Evolutionary conservation across 495 filamentous ascomycete genomes (phyloP), one percentile per base, ranked within the genome.

Genomic region (Xylaria cubensis): DNA sequence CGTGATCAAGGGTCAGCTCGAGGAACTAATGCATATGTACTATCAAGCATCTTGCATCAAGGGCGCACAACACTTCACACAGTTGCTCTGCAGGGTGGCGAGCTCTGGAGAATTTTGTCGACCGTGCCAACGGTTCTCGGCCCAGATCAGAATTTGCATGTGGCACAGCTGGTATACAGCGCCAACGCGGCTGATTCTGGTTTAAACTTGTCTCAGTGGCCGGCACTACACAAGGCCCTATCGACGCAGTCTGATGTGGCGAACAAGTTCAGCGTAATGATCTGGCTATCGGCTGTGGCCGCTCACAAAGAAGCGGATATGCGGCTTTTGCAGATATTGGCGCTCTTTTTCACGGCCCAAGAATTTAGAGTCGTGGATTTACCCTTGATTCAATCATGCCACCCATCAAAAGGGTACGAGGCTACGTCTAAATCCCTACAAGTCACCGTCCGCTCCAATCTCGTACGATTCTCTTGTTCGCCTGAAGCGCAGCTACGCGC

Each of bases 241-340:
- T 75, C 71, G 8, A 74, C 69, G 0, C 53, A 26, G 26, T 29
- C 19, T 5, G 53, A 8, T 10, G 56, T 69, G 13, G 39, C 70
- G 10, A 70, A 82, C 67, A 83, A 74, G 68, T 85, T 80, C 71
- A 74, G 76, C 34, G 36, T 86, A 3, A 85, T 88, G 82, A 81
- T 87, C 9, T 83, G 81, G 76, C 77, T 89, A 10, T 70, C 67
- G 32, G 53, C 67, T 19, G 19, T 88, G 64, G 77, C 83, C 34
- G 36, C 83, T 74, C 64, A 74, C 75, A 0, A 64, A 75, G 17
- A 69, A 73, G 17, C 63, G 4, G 65, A 86, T 13, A 73, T 80
- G 72, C 12, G 53, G 12, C 68, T 85, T 7, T 64, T 87, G 34
- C 78, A 84, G 32, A 74, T 80, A 1, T 51, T 87, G 21, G 76